Evolutionary conservation across 495 filamentous ascomycete species (phyloP).

Genomic region (Margaritispora aquatica): DNA sequence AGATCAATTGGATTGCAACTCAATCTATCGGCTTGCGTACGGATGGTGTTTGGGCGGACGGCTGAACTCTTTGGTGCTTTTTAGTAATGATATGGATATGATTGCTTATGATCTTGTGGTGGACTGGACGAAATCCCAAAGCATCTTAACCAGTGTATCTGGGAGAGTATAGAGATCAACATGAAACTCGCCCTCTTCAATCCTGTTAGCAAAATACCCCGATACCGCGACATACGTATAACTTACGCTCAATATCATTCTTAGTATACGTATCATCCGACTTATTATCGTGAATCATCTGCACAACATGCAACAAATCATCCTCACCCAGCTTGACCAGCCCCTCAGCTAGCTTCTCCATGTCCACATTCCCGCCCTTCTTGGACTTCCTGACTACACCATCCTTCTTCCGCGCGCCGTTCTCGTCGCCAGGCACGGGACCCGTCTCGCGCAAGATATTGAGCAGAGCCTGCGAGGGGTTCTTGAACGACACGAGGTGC

Average conservation of each 20-base stretch:
- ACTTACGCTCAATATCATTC: slow-evolving; percentile 90
- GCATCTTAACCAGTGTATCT: slow-evolving; percentile 73
- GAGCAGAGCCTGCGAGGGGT: slow-evolving; percentile 78
- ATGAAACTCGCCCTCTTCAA: slow-evolving; percentile 89
- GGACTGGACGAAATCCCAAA: slow-evolving; percentile 73
- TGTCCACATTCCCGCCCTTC: slow-evolving; percentile 74
- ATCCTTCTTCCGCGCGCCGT: slow-evolving; percentile 50
- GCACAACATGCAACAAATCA: slow-evolving; percentile 87
- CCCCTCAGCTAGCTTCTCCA: slow-evolving; percentile 96
- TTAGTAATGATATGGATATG: background rate
- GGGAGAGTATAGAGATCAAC: slow-evolving; percentile 96
- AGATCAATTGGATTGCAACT: background rate
- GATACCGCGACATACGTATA: background rate
- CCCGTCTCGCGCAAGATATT: slow-evolving; percentile 72
- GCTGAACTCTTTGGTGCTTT: background rate
- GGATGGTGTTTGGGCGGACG: background rate
- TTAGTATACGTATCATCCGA: slow-evolving; percentile 86
- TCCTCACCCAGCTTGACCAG: slow-evolving; percentile 80
- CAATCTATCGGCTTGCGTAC: background rate
- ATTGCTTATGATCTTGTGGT: background rate
- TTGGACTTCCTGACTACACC: slow-evolving; percentile 72
- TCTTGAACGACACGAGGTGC: slow-evolving; percentile 81
- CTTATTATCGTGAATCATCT: slow-evolving; percentile 98
- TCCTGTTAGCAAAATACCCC: slow-evolving; percentile 10
- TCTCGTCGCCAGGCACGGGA: slow-evolving; percentile 71